These are phyloP conservation scores for Fusarium xylarioides DNA, from an alignment of 2,329 filamentous ascomycete genomes.

Conservation along the genomic window DNA sequence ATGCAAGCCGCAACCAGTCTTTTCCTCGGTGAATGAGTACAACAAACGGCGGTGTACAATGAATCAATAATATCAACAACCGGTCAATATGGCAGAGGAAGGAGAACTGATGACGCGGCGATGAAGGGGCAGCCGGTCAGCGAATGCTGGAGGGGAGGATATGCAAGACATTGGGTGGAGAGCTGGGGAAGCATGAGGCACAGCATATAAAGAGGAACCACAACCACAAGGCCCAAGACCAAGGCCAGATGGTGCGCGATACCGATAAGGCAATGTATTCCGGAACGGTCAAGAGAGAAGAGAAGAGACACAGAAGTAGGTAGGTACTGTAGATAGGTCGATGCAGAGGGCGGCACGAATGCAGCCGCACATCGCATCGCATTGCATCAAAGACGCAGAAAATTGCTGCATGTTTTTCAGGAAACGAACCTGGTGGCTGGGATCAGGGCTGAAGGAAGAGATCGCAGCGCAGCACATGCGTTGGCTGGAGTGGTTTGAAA, in stretches of 20 bases:
- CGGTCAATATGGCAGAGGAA: constrained; percentile 22
- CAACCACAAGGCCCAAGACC: not conserved
- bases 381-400: constrained; percentile 1
- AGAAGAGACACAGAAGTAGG: constrained; percentile 7
- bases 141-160: constrained; percentile 34
- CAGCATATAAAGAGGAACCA: constrained; percentile 14
- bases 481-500: constrained; percentile 15
- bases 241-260: not conserved
- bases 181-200: constrained; percentile 28
- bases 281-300: not conserved
- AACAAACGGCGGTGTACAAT: constrained; percentile 41
- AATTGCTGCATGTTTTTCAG: constrained; percentile 20
- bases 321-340: not conserved
- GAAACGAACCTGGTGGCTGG: constrained; percentile 26
- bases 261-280: constrained; percentile 10
- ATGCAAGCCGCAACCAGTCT: constrained; percentile 35
- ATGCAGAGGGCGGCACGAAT: constrained; percentile 20
- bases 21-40: constrained; percentile 6
- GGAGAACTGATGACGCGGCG: constrained; percentile 17
- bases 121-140: constrained; percentile 34
- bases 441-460: constrained; percentile 31
- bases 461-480: constrained; percentile 29
- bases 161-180: constrained; percentile 39
- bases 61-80: constrained; percentile 7
- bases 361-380: constrained; percentile 12